Evolutionary conservation across 108 stramenopile genomes (phyloP).

Genomic region (Discostella stelligeroides): DNA sequence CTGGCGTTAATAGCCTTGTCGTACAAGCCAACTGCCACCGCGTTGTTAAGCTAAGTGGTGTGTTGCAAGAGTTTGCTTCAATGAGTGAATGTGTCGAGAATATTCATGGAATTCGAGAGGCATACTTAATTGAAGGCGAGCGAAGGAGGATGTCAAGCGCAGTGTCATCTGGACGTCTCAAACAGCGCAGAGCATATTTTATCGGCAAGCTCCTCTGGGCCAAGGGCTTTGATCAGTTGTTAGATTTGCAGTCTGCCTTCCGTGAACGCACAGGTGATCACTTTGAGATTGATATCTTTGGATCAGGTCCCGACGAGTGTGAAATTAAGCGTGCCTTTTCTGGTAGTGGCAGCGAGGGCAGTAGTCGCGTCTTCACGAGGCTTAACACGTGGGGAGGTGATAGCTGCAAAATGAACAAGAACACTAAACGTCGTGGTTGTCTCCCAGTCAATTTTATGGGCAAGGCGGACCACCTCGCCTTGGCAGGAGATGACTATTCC

Average conservation of each 20-base stretch:
- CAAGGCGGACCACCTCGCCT: conserved; percentile 58
- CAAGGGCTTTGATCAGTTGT: conserved; percentile 75
- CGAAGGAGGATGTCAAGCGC: not conserved
- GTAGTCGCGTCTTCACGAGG: conserved; percentile 17
- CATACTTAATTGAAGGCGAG: conserved; percentile 59
- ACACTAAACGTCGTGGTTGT: conserved; percentile 26
- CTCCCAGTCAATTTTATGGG: conserved; percentile 74
- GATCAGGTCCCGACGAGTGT: conserved; percentile 68
- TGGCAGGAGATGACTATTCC: conserved; percentile 57
- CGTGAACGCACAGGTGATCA: conserved; percentile 55
- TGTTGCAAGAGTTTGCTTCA: conserved; percentile 63
- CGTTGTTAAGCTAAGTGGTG: conserved; percentile 68
- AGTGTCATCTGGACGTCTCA: not conserved
- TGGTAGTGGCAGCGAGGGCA: conserved; percentile 20
- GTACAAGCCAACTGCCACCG: no score
- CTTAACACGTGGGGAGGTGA: conserved; percentile 9
- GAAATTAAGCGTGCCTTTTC: conserved; percentile 67
- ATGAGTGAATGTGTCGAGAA: conserved; percentile 73
- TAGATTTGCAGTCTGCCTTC: conserved; percentile 57
- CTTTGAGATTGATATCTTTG: conserved; percentile 78
- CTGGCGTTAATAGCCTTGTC: conserved; percentile 43
- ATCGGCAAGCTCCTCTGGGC: conserved; percentile 83
- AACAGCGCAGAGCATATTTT: conserved; percentile 64
- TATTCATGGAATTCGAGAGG: conserved; percentile 84
- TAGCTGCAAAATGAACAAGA: not conserved